Percentiles rank a stretch among this genome's conserved stretches.
These are phyloP conservation scores for Singerocomus inundabilis DNA, from an alignment of 1,284 basidiomycete genomes.

Conservation along the genomic window DNA sequence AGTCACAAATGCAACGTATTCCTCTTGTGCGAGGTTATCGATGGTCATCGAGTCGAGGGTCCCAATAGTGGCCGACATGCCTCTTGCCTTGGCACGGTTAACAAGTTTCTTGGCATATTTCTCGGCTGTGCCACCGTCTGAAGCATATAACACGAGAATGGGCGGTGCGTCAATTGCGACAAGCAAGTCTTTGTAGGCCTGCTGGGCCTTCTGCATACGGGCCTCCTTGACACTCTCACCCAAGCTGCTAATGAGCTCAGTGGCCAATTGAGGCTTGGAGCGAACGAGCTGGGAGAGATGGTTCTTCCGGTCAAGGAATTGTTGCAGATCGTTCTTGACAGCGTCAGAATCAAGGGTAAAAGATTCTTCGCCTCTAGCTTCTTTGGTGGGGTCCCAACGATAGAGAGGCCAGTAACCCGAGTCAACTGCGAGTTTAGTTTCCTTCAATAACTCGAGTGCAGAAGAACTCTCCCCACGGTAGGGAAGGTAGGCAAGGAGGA, in stretches of 20 bases:
- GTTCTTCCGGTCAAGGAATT: slow-evolving; percentile 96
- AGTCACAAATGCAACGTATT: slow-evolving; percentile 86
- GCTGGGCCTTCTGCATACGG: slow-evolving; percentile 80
- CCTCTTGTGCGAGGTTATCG: slow-evolving; percentile 71
- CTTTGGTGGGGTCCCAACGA: slow-evolving; percentile 92
- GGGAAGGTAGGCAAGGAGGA: slow-evolving; percentile 94
- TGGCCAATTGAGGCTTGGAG: slow-evolving; percentile 76
- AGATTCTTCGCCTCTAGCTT: slow-evolving; percentile 72
- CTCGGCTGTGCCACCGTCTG: slow-evolving; percentile 93
- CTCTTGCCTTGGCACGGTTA: slow-evolving; percentile 81
- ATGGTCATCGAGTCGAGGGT: slow-evolving; percentile 79
- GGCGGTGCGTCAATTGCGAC: slow-evolving; percentile 89
- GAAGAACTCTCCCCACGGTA: slow-evolving; percentile 76
- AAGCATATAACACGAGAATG: slow-evolving; percentile 86
- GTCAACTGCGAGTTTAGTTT: slow-evolving; percentile 96
- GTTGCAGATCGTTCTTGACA: slow-evolving; percentile 92
- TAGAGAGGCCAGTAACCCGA: slow-evolving; percentile 98
- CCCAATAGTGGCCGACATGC: slow-evolving; percentile 72
- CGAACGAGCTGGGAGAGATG: slow-evolving; percentile 91
- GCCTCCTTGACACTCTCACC: slow-evolving; percentile 85
- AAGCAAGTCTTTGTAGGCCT: slow-evolving; percentile 85
- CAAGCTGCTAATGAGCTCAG: slow-evolving; percentile 82
- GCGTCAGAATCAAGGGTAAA: slow-evolving; percentile 93
- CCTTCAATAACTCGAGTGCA: slow-evolving; percentile 89
- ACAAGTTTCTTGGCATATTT: slow-evolving; percentile 92